Evolutionary conservation across 129 eudicot species (phyloP).

Genomic region (Escallonia herrerae): DNA sequence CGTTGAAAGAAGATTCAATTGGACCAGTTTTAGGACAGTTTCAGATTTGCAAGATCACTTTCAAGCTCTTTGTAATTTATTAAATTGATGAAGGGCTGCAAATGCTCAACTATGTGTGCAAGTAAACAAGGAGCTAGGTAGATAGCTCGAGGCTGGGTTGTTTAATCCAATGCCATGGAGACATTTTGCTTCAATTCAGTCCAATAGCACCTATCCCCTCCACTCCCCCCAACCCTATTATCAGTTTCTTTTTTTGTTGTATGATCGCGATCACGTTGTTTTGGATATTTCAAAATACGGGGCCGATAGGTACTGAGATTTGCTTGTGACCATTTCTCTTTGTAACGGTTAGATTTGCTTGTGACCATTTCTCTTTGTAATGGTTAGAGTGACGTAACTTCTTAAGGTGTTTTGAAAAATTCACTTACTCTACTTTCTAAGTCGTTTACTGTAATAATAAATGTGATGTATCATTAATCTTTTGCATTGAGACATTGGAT

Average conservation of each 20-base stretch:
- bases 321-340: no score
- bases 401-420: no score
- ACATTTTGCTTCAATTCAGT: background rate
- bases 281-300: background rate
- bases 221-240: background rate
- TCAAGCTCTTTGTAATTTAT: constrained; percentile 2
- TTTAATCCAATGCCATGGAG: background rate
- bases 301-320: no score
- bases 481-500: no score
- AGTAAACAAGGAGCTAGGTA: background rate
- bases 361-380: background rate
- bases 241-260: no score
- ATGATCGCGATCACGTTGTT: no score
- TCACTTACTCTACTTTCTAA: no score
- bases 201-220: no score
- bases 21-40: constrained; percentile 1
- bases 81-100: background rate
- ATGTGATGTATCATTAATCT: no score
- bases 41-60: constrained; percentile 5
- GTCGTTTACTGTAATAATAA: no score
- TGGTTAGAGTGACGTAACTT: background rate
- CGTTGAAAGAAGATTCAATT: background rate
- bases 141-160: background rate
- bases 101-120: background rate
- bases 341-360: no score